A percentile compares a stretch with the other conserved stretches of the same genome.
phyloP scores from a whole-genome alignment of 495 filamentous ascomycete species.

The Podospora pseudoanserina region DNA sequence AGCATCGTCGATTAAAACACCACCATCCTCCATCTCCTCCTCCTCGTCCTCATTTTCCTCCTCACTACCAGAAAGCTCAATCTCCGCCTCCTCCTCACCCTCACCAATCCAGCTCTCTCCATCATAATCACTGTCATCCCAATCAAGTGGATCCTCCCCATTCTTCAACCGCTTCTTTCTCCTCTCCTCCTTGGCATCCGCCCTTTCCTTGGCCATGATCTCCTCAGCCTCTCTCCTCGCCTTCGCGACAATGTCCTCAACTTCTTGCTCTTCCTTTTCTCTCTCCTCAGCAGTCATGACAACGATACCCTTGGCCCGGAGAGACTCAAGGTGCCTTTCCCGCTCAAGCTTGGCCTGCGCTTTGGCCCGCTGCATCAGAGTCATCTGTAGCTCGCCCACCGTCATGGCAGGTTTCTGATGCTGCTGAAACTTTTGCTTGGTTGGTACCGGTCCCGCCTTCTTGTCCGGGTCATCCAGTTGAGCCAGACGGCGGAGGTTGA shows the following conservation, averaged over 20 bases:
- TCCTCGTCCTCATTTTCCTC: slow-evolving; percentile 43
- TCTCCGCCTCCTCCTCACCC: slow-evolving; percentile 38
- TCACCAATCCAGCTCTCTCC: slow-evolving; percentile 40
- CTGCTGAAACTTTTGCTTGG: slow-evolving; percentile 21
- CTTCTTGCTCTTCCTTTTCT: slow-evolving; percentile 67
- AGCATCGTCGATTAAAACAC: slow-evolving; percentile 34
- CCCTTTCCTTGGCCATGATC: slow-evolving; percentile 72
- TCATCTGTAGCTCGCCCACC: slow-evolving; percentile 62
- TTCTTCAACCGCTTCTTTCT: slow-evolving; percentile 47
- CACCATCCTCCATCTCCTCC: slow-evolving; percentile 14
- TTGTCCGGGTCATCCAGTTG: slow-evolving; percentile 60
- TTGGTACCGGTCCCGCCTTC: slow-evolving; percentile 17
- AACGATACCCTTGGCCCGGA: slow-evolving; percentile 72
- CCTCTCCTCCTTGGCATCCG: slow-evolving; percentile 59
- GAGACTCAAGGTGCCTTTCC: slow-evolving; percentile 70
- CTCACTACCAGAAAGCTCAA: slow-evolving; percentile 48
- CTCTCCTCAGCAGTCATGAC: slow-evolving; percentile 86
- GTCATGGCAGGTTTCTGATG: slow-evolving; percentile 55
- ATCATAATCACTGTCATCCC: slow-evolving; percentile 59
- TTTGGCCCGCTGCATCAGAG: slow-evolving; percentile 64
- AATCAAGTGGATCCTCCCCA: slow-evolving; percentile 52
- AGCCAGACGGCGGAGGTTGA: slow-evolving; percentile 67
- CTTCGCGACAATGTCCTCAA: slow-evolving; percentile 83
- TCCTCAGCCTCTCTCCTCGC: slow-evolving; percentile 76
- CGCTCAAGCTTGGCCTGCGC: slow-evolving; percentile 76